These are phyloP conservation scores for Chalciporus piperatoides DNA, from an alignment of 1,284 basidiomycete species.

Conservation along the genomic window DNA sequence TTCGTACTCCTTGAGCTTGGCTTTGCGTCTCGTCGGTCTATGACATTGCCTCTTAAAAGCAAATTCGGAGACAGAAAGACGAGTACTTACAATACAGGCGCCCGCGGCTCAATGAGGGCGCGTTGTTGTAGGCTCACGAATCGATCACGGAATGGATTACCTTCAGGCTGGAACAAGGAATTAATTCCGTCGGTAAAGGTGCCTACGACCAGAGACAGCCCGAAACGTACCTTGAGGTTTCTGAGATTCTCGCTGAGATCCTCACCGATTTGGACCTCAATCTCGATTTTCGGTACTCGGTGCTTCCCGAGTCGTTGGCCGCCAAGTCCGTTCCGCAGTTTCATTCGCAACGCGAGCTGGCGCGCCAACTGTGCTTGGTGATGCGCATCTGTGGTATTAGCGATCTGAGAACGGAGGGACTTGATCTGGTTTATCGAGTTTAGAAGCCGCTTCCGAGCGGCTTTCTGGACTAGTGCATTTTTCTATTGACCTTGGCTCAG, in stretches of 20 bases:
- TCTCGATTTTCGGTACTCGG: conserved; percentile 61
- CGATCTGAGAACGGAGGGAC: conserved; percentile 44
- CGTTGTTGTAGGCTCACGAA: conserved; percentile 81
- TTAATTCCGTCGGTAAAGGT: neutral
- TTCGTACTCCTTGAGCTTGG: conserved; percentile 73
- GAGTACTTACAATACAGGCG: conserved; percentile 63
- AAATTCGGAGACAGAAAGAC: neutral
- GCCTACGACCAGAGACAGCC: neutral
- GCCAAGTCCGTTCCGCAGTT: conserved; percentile 47
- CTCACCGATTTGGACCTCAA: conserved; percentile 89
- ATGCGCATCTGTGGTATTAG: conserved; percentile 39
- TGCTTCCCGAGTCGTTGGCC: conserved; percentile 76
- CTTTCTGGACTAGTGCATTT: conserved; percentile 57
- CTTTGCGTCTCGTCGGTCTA: conserved; percentile 51
- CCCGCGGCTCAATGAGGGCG: conserved; percentile 73
- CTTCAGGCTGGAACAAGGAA: conserved; percentile 65
- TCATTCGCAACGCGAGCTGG: conserved; percentile 34
- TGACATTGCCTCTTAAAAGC: conserved; percentile 5
- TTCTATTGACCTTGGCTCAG: conserved; percentile 42
- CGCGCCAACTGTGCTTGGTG: conserved; percentile 45
- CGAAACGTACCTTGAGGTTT: conserved; percentile 67
- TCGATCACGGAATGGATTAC: conserved; percentile 88
- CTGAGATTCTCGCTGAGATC: conserved; percentile 87
- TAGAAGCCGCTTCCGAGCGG: conserved; percentile 55
- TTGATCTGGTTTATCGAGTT: conserved; percentile 55